Percentiles rank a stretch among this genome's conserved stretches.
phyloP scores from a whole-genome alignment of 2,329 filamentous ascomycete genomes.

The Mollisia scopiformis region DNA sequence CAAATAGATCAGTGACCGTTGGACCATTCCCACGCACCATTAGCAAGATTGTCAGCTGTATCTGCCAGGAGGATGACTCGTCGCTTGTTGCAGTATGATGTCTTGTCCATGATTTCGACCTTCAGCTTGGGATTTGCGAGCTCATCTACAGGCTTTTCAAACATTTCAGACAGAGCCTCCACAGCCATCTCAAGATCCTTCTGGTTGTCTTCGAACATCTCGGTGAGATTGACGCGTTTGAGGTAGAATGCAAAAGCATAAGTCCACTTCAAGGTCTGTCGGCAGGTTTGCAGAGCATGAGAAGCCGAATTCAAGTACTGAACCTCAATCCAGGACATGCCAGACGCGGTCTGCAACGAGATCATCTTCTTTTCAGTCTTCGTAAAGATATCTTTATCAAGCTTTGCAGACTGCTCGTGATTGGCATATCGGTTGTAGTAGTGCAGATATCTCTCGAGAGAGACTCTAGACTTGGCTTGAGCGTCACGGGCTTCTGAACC shows the following conservation, averaged over 20 bases:
- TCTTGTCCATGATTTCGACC: constrained; percentile 98
- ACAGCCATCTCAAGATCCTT: constrained; percentile 98
- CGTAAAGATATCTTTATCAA: constrained; percentile 93
- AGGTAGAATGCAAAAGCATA: constrained; percentile 99
- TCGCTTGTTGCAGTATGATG: constrained; percentile 92
- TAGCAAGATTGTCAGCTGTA: constrained; percentile 88
- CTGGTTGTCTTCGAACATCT: constrained; percentile 98
- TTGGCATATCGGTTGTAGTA: constrained; percentile 99
- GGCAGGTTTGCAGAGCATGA: constrained; percentile 90
- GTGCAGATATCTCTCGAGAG: constrained; percentile 93
- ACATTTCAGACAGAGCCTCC: constrained; percentile 97
- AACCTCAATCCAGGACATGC: constrained; percentile 99
- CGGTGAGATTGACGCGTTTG: constrained; percentile 91
- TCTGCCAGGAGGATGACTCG: constrained; percentile 88
- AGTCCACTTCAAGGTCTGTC: constrained; percentile 99
- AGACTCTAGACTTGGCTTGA: constrained; percentile 87
- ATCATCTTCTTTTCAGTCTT: constrained; percentile 99
- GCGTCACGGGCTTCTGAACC: constrained; percentile 88
- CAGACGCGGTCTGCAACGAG: constrained; percentile 87
- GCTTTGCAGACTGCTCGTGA: constrained; percentile 94
- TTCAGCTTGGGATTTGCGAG: constrained; percentile 87
- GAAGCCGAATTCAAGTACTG: constrained; percentile 95
- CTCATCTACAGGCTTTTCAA: constrained; percentile 93
- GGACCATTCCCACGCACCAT: constrained; percentile 62
- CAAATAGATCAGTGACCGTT: constrained; percentile 28